A percentile compares a stretch with the other conserved stretches of the same genome.
Conservation (phyloP, 148 eudicot genomes). For the Spergularia bocconei region DNA sequence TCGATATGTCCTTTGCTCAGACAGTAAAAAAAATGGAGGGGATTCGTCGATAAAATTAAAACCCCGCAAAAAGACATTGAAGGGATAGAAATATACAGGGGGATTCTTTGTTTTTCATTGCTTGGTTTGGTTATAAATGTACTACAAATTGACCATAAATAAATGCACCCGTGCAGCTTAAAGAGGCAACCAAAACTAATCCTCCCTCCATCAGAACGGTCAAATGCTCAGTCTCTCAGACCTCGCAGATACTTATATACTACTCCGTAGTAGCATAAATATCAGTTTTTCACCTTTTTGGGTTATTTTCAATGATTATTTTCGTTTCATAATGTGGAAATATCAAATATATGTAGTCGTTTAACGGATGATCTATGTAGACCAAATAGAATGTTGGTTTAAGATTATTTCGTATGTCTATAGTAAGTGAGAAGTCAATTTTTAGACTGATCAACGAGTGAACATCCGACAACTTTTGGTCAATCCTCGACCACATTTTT, state of each 20-base stretch:
- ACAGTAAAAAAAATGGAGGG: neutral
- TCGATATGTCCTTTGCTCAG: neutral
- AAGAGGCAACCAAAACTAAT: neutral
- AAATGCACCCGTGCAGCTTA: slow-evolving; percentile 9
- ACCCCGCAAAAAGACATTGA: slow-evolving; percentile 22
- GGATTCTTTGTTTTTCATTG: neutral
- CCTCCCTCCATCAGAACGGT: slow-evolving; percentile 25
- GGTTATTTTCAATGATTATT: neutral
- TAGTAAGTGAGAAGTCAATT: too few species aligned
- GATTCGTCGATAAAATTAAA: neutral
- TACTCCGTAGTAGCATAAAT: neutral
- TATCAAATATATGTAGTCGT: too few species aligned
- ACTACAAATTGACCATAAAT: neutral
- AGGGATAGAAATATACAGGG: neutral
- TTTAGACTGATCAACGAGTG: too few species aligned
- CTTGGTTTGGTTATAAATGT: neutral
- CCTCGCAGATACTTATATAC: too few species aligned
- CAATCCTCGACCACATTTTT: too few species aligned
- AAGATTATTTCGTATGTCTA: too few species aligned
- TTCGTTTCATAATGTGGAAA: too few species aligned
- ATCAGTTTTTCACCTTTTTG: neutral
- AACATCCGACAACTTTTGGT: too few species aligned
- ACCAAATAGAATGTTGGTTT: too few species aligned
- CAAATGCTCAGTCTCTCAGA: slow-evolving; percentile 24
- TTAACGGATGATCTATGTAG: too few species aligned